Base-by-base conservation (phyloP, 768 basidiomycete species). In the Amanita rimosa region DNA sequence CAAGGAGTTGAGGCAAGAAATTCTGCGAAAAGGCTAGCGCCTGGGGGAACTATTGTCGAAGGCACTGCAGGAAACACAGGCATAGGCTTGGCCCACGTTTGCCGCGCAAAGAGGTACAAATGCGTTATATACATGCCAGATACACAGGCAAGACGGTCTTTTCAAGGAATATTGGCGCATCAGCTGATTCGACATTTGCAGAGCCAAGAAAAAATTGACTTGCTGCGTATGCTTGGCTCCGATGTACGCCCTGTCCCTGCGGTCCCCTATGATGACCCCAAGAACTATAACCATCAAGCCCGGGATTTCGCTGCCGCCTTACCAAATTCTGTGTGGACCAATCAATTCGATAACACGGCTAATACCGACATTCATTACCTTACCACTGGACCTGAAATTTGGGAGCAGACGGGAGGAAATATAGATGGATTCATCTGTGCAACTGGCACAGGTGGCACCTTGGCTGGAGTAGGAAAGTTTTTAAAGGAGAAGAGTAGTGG, bases 41-140 rank as follows among this genome's bases (percentile, higher is more conserved):
- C 90, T 1, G 95, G 94, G n/a, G 95, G 95, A 1, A 97, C 93
- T 2, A 83, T 99, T 50, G 92, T 99, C 4, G 95, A 99, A 64
- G 95, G 95, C 3, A 99, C 95, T 2, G 95, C 95, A 34, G 95
- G 95, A 13, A 99, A 99, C 70, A 99, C 95, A 6, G 95, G 94
- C 35, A 96, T 96, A 49, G 94, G 94, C 31, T 74, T 97, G 27
- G 93, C 91, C 5, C 92, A 94, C 59, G 94, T 98, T 47, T 97
- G 96, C 66, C 72, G 96, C 54, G 78, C 90, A 6, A 79, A 73
- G 57, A 94, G 96, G 2, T 98, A 99, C 73, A 88, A 83, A 62
- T 98, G 96, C 64, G 95, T 99, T 8, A 99, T 99, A 60, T 99
- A 89, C 76, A 98, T 99, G 95, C 95, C 95, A 26, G 73, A 96